Evolutionary conservation across 805 yeast genomes (phyloP).

Genomic region (Teunomyces tritomae): DNA sequence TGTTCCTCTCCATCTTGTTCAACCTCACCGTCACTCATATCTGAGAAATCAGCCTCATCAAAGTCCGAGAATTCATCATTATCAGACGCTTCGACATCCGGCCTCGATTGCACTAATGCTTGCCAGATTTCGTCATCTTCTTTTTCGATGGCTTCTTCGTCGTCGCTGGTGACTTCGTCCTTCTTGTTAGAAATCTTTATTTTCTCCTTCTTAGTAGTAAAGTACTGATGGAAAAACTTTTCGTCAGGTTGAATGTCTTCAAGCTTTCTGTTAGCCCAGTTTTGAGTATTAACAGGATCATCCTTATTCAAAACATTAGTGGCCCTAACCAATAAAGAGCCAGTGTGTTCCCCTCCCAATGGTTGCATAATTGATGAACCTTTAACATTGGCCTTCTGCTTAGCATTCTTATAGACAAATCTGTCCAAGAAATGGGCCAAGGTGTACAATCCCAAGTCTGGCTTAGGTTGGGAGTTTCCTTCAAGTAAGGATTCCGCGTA

Average conservation of each 20-base stretch:
- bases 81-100: constrained; percentile 56
- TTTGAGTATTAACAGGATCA: constrained; percentile 79
- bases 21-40: constrained; percentile 27
- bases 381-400: constrained; percentile 66
- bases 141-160: constrained; percentile 44
- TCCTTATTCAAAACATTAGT: constrained; percentile 41
- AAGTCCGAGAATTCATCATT: constrained; percentile 37
- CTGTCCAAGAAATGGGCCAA: constrained; percentile 89
- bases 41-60: constrained; percentile 44
- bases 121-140: constrained; percentile 78
- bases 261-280: constrained; percentile 70
- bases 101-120: constrained; percentile 71
- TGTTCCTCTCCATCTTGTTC: constrained; percentile 23
- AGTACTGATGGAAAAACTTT: constrained; percentile 82
- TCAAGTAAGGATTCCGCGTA: constrained; percentile 69
- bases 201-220: constrained; percentile 55
- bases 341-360: constrained; percentile 79
- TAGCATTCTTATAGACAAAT: constrained; percentile 91
- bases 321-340: constrained; percentile 65
- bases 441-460: constrained; percentile 87
- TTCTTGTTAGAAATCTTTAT: constrained; percentile 20
- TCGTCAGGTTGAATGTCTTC: constrained; percentile 82
- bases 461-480: constrained; percentile 55
- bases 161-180: constrained; percentile 20
- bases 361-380: constrained; percentile 98